Evolutionary conservation across 225 moss, liverwort and hornwort genomes (phyloP), one percentile per base, ranked within the genome.

Genomic region (Physcomitrellopsis africana): DNA sequence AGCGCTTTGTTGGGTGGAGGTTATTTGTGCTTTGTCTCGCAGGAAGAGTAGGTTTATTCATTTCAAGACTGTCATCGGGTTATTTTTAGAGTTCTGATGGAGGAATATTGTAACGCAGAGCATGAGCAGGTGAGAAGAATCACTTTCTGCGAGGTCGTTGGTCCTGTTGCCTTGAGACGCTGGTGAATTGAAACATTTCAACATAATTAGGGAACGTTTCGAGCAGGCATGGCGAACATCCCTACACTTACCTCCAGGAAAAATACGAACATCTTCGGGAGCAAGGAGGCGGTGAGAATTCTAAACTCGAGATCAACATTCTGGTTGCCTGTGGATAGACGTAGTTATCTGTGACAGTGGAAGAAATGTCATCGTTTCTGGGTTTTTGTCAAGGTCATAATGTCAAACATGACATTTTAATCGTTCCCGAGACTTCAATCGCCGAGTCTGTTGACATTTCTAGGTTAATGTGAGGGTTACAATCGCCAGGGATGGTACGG

Each of bases 81-180:
- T 52, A 9, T 2, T 11, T 43, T 42, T 69, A 56, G 62, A 23
- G 23, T 68, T 68, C 47, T 74, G 63, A 69, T 68, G 32, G 3
- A 37, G 32, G 32, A 37, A 37, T 37, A 14, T 73, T 68, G 67
- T 75, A 52, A 68, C 23, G 68, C 68, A 76, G 76, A 37, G 32
- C 32, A 27, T 74, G 79, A 68, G 67, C 60, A 73, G 46, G 67
- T 69, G 74, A 37, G 65, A 26, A 44, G 72, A 58, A 68, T 56
- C 42, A 54, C 48, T 48, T 24, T 17, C 13, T 10, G 23, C 37
- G 46, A 51, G 23, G 46, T 18, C n/a, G 29, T 32, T 48, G 54
- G 20, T 51, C 60, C 51, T 46, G 47, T 48, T n/a, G 29, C 19
- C 56, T 47, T 41, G 22, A 20, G 76, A 27, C 45, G 45, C n/a